Evolutionary conservation across 2,329 filamentous ascomycete genomes (phyloP).

Genomic region (Fusarium cicatricum): DNA sequence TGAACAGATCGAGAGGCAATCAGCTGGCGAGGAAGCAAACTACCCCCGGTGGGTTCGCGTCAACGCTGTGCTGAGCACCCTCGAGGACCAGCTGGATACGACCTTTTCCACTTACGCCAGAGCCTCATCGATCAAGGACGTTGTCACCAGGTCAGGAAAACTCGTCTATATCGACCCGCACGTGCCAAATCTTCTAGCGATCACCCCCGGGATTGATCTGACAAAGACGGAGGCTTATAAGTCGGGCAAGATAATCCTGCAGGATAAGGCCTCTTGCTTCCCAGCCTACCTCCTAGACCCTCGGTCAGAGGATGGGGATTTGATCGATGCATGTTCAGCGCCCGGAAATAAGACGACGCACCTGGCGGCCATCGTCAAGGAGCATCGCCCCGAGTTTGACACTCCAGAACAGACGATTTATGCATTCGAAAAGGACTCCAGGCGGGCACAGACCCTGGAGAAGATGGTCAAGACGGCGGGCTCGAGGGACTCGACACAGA

Average conservation of each 20-base stretch:
- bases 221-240: slow-evolving; percentile 77
- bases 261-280: slow-evolving; percentile 98
- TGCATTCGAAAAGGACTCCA: slow-evolving; percentile 80
- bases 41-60: slow-evolving; percentile 94
- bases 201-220: slow-evolving; percentile 76
- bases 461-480: slow-evolving; percentile 87
- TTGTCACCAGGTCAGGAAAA: slow-evolving; percentile 58
- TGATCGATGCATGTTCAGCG: slow-evolving; percentile 93
- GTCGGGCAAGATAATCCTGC: slow-evolving; percentile 82
- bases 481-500: slow-evolving; percentile 69
- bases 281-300: slow-evolving; percentile 87
- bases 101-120: slow-evolving; percentile 74
- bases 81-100: slow-evolving; percentile 75
- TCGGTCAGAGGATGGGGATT: slow-evolving; percentile 70
- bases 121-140: slow-evolving; percentile 63
- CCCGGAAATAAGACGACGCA: slow-evolving; percentile 99
- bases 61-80: slow-evolving; percentile 77
- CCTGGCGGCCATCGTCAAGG: slow-evolving; percentile 75
- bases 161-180: slow-evolving; percentile 78
- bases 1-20: slow-evolving; percentile 61
- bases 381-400: slow-evolving; percentile 49
- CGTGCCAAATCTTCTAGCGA: slow-evolving; percentile 83
- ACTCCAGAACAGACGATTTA: slow-evolving; percentile 61
- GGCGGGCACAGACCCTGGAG: slow-evolving; percentile 76
- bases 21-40: slow-evolving; percentile 58